Conservation (phyloP, 257 asterid genomes). For the Gentiana dahurica region DNA sequence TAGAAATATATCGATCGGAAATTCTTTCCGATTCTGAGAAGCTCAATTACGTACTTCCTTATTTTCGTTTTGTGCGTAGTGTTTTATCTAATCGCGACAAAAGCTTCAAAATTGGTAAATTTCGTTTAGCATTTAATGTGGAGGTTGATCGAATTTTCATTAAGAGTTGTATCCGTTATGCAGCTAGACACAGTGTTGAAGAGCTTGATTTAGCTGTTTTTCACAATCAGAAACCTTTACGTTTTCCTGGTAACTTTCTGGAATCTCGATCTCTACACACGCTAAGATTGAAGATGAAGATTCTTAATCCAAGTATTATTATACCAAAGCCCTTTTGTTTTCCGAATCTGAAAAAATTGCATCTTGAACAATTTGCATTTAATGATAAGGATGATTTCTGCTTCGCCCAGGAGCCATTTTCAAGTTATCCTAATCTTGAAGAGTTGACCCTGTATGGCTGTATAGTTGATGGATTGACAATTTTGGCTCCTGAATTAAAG, state of each 20-base stretch:
- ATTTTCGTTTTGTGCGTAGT: conserved; percentile 5
- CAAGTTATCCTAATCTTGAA: conserved; percentile 16
- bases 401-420: conserved; percentile 17
- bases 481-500: conserved; percentile 17
- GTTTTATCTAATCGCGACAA: conserved; percentile 12
- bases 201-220: conserved; percentile 9
- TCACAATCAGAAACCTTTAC: background rate
- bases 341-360: conserved; percentile 9
- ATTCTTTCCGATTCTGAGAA: background rate
- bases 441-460: conserved; percentile 15
- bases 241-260: conserved; percentile 6
- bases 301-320: background rate
- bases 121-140: conserved; percentile 1
- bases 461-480: conserved; percentile 5
- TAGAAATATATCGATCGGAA: background rate
- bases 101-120: conserved; percentile 1
- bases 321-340: conserved; percentile 11
- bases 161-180: conserved; percentile 13
- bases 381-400: background rate
- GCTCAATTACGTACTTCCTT: conserved; percentile 7
- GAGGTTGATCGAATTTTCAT: conserved; percentile 1
- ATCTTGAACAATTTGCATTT: conserved; percentile 11
- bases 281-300: conserved; percentile 5
- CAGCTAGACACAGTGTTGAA: conserved; percentile 13
- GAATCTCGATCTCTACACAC: conserved; percentile 3